Evolutionary conservation across 345 rosid species (phyloP).

Genomic region (Gossypium arboreum): DNA sequence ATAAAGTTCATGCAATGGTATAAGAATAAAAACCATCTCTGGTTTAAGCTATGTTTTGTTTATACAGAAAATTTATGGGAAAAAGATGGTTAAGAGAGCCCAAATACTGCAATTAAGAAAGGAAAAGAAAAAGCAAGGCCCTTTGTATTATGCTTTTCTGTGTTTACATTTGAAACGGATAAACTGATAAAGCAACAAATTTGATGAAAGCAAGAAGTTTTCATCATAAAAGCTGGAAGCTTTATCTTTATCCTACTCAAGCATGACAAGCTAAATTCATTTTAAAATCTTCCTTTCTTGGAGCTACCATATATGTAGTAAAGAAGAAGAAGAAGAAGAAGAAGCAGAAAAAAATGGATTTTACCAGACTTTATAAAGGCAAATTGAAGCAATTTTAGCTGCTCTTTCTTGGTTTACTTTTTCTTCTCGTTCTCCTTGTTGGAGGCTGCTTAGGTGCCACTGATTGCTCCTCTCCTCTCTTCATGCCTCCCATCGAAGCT

Average conservation of each 20-base stretch:
- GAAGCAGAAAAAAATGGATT: not conserved
- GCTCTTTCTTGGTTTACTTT: constrained; percentile 83
- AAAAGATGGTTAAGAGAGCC: not conserved
- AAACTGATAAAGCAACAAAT: constrained; percentile 4
- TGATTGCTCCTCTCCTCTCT: constrained; percentile 21
- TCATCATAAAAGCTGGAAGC: not conserved
- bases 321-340: not conserved
- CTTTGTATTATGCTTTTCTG: constrained; percentile 6
- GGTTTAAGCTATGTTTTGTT: not conserved
- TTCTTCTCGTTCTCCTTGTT: constrained; percentile 59
- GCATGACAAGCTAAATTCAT: constrained; percentile 2
- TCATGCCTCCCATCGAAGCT: not conserved
- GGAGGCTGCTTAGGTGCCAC: constrained; percentile 24
- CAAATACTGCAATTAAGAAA: not conserved
- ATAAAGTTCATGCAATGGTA: not conserved
- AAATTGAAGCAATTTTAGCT: constrained; percentile 32
- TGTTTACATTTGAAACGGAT: constrained; percentile 12
- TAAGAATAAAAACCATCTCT: not conserved
- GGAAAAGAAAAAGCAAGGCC: not conserved
- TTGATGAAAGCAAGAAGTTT: constrained; percentile 14
- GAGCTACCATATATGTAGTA: not conserved
- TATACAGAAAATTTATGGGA: not conserved
- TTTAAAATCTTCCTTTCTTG: not conserved
- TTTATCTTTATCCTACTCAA: not conserved
- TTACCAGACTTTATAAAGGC: constrained; percentile 3